Percentiles rank a stretch among this genome's conserved stretches.
Evolutionary conservation across 768 basidiomycete species (phyloP).

Genomic region (Mycena latifolia): DNA sequence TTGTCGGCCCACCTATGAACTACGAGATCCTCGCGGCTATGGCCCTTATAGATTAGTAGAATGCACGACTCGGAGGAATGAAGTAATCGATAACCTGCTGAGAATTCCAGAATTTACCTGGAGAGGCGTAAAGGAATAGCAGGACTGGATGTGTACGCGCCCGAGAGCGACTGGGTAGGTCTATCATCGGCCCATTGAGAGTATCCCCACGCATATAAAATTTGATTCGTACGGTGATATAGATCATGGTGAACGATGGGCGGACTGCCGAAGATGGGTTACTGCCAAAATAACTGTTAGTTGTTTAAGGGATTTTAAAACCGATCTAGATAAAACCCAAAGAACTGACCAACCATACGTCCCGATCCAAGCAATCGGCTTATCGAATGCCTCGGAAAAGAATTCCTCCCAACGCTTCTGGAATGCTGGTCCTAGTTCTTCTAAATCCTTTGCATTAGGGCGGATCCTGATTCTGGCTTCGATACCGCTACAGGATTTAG

Average conservation of each 20-base stretch:
- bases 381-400: slow-evolving; percentile 64
- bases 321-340: too few relatives aligned
- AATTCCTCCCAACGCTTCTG: slow-evolving; percentile 59
- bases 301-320: too few relatives aligned
- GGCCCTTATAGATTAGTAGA: too few relatives aligned
- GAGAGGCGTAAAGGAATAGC: slow-evolving; percentile 43
- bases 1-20: slow-evolving; percentile 52
- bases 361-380: slow-evolving; percentile 60
- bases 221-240: slow-evolving; percentile 45
- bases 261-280: not conserved
- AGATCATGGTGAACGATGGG: slow-evolving; percentile 43
- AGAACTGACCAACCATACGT: slow-evolving; percentile 42
- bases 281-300: slow-evolving; percentile 43
- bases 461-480: slow-evolving; percentile 69
- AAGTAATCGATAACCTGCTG: too few relatives aligned
- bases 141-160: slow-evolving; percentile 50
- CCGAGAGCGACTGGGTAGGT: slow-evolving; percentile 49
- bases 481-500: slow-evolving; percentile 53
- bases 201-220: not conserved
- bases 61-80: too few relatives aligned
- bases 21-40: slow-evolving; percentile 41
- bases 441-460: slow-evolving; percentile 61
- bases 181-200: slow-evolving; percentile 25
- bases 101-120: slow-evolving; percentile 50
- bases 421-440: slow-evolving; percentile 62